Percentiles rank a stretch among this genome's conserved stretches.
Evolutionary conservation across 805 yeast genomes (phyloP).

Genomic region (Wickerhamiella nectarea): DNA sequence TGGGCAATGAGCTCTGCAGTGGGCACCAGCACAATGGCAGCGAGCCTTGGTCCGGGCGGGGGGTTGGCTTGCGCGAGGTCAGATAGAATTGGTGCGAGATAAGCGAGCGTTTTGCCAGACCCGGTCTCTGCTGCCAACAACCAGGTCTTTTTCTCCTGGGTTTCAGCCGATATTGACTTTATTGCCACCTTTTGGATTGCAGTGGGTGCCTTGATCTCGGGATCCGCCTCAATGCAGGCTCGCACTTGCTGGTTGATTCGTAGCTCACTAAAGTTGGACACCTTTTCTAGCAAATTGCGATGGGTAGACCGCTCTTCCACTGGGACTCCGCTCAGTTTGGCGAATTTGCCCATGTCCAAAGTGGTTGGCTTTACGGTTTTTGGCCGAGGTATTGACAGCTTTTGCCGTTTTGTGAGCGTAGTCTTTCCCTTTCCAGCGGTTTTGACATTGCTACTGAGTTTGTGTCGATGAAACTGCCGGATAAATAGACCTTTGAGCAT

Average conservation of each 20-base stretch:
- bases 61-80: conserved; percentile 36
- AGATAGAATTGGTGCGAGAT: conserved; percentile 61
- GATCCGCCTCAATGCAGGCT: conserved; percentile 34
- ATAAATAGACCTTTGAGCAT: not conserved
- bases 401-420: conserved; percentile 9
- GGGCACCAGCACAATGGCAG: conserved; percentile 72
- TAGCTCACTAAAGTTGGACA: conserved; percentile 51
- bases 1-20: conserved; percentile 82
- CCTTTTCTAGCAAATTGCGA: conserved; percentile 34
- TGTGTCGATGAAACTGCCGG: not conserved
- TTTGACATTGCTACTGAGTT: conserved; percentile 7
- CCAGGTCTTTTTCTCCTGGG: conserved; percentile 41
- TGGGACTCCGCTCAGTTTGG: conserved; percentile 19
- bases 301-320: conserved; percentile 21
- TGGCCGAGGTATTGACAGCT: conserved; percentile 5
- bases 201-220: conserved; percentile 38
- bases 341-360: conserved; percentile 25
- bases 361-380: conserved; percentile 16
- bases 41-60: conserved; percentile 33
- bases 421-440: conserved; percentile 15
- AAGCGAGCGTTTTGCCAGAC: conserved; percentile 91
- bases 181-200: conserved; percentile 75
- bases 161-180: conserved; percentile 34
- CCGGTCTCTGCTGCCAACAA: conserved; percentile 95
- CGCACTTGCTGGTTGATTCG: conserved; percentile 56